Conservation (phyloP, 805 yeast species). For the Metschnikowia amazonensis region DNA sequence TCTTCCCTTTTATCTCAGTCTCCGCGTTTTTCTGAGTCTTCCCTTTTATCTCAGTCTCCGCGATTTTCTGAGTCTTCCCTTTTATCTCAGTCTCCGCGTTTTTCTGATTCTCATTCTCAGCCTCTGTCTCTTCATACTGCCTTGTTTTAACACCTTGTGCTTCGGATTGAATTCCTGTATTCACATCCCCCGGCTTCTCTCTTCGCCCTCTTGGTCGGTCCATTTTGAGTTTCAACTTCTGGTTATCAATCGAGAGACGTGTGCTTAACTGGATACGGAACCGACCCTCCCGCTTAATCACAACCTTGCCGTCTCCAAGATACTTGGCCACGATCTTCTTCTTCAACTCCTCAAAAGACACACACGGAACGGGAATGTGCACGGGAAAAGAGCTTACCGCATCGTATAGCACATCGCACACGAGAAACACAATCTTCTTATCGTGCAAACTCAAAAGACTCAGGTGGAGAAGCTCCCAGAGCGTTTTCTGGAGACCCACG, state of each 20-base stretch:
- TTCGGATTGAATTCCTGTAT: too few species aligned
- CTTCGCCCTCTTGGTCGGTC: not conserved
- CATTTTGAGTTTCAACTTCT: not conserved
- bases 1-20: too few species aligned
- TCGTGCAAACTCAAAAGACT: slow-evolving; percentile 56
- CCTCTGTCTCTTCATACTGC: not conserved
- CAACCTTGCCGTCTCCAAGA: slow-evolving; percentile 50
- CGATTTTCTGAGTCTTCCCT: not conserved
- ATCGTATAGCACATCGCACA: slow-evolving; percentile 62
- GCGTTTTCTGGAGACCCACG: slow-evolving; percentile 48
- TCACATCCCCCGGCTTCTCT: too few species aligned
- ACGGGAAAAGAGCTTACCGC: slow-evolving; percentile 61
- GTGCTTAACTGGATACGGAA: slow-evolving; percentile 46
- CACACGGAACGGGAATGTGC: slow-evolving; percentile 61
- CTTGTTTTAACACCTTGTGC: too few species aligned
- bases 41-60: too few species aligned
- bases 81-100: too few species aligned
- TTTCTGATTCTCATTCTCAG: too few species aligned
- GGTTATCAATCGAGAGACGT: not conserved
- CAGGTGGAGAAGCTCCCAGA: slow-evolving; percentile 71
- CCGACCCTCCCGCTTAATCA: slow-evolving; percentile 58
- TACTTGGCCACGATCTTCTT: slow-evolving; percentile 61
- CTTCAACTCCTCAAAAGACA: slow-evolving; percentile 38
- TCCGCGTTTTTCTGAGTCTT: too few species aligned
- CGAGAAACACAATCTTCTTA: slow-evolving; percentile 58